Evolutionary conservation across 1,284 basidiomycete species (phyloP), one percentile per base, ranked within the genome.

Genomic region (Xerocomus amazonicus): DNA sequence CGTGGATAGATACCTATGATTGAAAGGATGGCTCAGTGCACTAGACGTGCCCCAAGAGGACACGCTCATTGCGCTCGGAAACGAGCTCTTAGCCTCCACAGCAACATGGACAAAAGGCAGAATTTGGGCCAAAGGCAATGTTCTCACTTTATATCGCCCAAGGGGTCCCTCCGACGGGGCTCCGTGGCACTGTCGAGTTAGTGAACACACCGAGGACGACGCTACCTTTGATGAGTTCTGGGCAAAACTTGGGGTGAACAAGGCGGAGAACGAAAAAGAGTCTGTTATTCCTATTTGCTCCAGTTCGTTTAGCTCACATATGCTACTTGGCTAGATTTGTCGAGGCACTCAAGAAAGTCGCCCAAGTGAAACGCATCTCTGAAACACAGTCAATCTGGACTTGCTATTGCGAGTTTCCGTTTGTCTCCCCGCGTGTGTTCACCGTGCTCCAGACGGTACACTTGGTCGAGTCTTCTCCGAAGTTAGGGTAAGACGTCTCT

Each of bases 181-280:
- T 38, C 66, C 73, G 3, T 90, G 86, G 86, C 77, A 85, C 57
- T 77, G 76, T 61, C 76, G 87, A 26, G 65, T 81, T 48, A 87
- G 85, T 63, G 77, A 78, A 57, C 87, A 89, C 64, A 65, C 74
- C n/a, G 57, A 74, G 10, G 71, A 79, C 19, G 83, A 87, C 45
- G 80, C 74, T 9, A 80, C 81, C 3, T 89, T 90, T 62, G 83
- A 86, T 52, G 78, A 81, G 56, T 70, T 90, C 57, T 89, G 87
- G 87, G 73, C 70, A 40, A 81, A 79, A 55, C 66, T 89, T 9
- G 83, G 82, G 2, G 68, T 70, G 43, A 73, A 87, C 67, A 87
- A 88, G 61, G 75, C 83, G 29, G 66, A 75, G 43, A 80, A 87
- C 49, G 87, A 90, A 69, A 78, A 75, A 62, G 72, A 85, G 86